phyloP scores from a whole-genome alignment of 352 stramenopile species.

The Phytophthora macrochlamydospora region DNA sequence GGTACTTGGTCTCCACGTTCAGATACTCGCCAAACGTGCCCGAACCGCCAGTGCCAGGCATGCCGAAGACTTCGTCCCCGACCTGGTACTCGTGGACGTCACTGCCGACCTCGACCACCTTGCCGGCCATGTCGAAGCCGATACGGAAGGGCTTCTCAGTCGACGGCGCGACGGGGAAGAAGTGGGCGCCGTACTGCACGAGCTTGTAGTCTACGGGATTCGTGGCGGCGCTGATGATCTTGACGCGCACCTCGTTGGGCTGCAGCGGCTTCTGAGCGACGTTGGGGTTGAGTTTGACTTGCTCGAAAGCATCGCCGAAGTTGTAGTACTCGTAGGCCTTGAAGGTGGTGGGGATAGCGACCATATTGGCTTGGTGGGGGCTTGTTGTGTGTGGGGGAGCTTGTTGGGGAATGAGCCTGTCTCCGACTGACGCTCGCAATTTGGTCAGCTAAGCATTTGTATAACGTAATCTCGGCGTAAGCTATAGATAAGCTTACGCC shows the following conservation, averaged over 20 bases:
- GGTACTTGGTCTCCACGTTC: constrained; percentile 14
- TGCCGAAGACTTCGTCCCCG: constrained; percentile 16
- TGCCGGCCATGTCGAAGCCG: constrained; percentile 30
- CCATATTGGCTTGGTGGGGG: constrained; percentile 1
- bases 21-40: constrained; percentile 35
- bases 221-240: constrained; percentile 29
- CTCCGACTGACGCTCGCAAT: no score
- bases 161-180: constrained; percentile 11
- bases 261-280: constrained; percentile 14
- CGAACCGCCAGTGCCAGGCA: neutral
- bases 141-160: constrained; percentile 19
- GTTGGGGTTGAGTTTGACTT: constrained; percentile 29
- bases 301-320: constrained; percentile 14
- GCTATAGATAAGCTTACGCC: no score
- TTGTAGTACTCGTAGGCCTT: constrained; percentile 27
- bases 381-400: neutral
- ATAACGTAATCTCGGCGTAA: neutral
- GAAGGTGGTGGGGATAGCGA: constrained; percentile 23
- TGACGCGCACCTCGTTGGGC: constrained; percentile 27
- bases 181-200: constrained; percentile 12
- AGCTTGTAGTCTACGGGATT: constrained; percentile 45
- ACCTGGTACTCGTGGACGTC: neutral
- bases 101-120: constrained; percentile 21
- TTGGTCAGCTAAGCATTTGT: neutral
- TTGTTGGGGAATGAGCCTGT: no score